Evolutionary conservation across 495 filamentous ascomycete species (phyloP).

Genomic region (Penicillium pulvis): DNA sequence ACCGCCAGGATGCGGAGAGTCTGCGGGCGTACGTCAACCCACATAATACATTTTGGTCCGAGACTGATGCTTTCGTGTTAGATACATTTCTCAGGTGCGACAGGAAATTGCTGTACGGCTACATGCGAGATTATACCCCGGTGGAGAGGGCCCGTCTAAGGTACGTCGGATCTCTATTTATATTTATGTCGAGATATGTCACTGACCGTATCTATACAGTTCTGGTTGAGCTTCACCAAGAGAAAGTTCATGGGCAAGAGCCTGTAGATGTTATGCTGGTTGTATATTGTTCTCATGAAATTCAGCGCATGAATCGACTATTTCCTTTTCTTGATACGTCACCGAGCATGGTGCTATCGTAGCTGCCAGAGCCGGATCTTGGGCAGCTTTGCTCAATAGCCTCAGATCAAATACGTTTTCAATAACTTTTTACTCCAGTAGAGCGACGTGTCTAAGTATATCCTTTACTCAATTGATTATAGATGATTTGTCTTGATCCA

Average conservation of each 20-base stretch:
- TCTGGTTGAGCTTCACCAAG: slow-evolving; percentile 98
- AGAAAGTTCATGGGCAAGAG: slow-evolving; percentile 99
- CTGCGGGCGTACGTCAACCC: slow-evolving; percentile 65
- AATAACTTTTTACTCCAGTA: background rate
- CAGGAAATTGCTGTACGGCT: slow-evolving; percentile 86
- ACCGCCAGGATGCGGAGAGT: slow-evolving; percentile 85
- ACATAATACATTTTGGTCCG: background rate
- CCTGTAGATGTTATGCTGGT: slow-evolving; percentile 49
- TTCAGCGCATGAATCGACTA: slow-evolving; percentile 38
- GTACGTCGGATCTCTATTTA: slow-evolving; percentile 39
- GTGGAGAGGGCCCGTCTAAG: slow-evolving; percentile 84
- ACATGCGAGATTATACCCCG: slow-evolving; percentile 82
- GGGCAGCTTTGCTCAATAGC: slow-evolving; percentile 10
- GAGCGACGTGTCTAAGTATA: background rate
- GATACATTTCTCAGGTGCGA: slow-evolving; percentile 83
- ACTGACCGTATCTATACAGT: slow-evolving; percentile 46
- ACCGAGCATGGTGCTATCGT: slow-evolving; percentile 9
- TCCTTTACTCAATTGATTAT: background rate
- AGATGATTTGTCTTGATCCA: background rate
- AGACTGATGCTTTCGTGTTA: slow-evolving; percentile 17
- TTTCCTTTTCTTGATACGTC: slow-evolving; percentile 16
- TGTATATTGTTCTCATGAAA: slow-evolving; percentile 34
- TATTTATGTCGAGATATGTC: background rate
- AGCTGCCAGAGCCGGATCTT: slow-evolving; percentile 15
- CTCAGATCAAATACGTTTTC: slow-evolving; percentile 1